Base-by-base conservation (phyloP, 495 filamentous ascomycete genomes). In the Poronia punctata region DNA sequence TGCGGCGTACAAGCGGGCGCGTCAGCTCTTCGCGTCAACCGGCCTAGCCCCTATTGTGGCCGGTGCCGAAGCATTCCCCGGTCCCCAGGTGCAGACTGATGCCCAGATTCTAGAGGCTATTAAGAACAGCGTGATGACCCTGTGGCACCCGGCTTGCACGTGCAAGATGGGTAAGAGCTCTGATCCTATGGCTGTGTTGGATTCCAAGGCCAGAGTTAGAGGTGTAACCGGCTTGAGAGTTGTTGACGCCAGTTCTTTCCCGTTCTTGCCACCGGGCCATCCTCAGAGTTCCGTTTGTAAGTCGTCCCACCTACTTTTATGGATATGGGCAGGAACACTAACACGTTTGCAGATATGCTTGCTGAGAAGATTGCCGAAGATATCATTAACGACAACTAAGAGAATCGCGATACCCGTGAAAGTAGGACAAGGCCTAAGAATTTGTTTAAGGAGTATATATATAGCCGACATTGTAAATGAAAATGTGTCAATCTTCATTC, bases 281-380 rank as follows among this genome's bases (percentile, higher is more conserved):
- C 78, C 75, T 7, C 62, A 70, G 49, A 57, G 12, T 12, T 28
- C 21, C 15, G 18, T 45, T 32, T 44, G 40, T 68, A 3, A 66
- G 62, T 17, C 57, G 72, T 38, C 78, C n/a, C 19, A 7, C 10
- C n/a, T 26, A n/a, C 64, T 11, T 35, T 55, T 53, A 50, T 46
- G 10, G 29, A 7, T 30, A 2, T 37, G 36, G 28, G 26, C 7
- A 10, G 20, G 20, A 17, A 24, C 69, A 62, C 10, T 5, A 10
- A n/a, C n/a, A n/a, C n/a, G 19, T 17, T 24, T 19, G 29, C 33
- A 44, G 41, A 74, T 55, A 71, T 68, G 61, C 57, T 82, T 3
- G 78, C 76, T 5, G 76, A 81, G 60, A 81, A 80, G 60, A 78
- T 81, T 50, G 74, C 74, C 1, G 61, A 66, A 16, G 63, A 70